A percentile compares a stretch with the other conserved stretches of the same genome.
Conservation (phyloP, 2,329 filamentous ascomycete species). For the Talaromyces sp. region DNA sequence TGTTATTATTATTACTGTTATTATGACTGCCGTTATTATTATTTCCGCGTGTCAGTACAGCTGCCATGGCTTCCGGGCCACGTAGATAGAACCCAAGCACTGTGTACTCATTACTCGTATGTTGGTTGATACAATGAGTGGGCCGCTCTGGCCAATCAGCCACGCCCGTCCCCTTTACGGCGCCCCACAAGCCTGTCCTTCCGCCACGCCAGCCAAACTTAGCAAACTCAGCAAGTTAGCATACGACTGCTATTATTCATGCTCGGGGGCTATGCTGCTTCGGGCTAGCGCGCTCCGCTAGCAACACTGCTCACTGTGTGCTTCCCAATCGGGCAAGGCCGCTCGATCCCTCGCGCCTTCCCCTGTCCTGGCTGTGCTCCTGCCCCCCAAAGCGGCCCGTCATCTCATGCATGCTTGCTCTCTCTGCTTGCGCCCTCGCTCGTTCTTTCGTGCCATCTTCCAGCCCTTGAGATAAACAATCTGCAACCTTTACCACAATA, state of each 20-base stretch:
- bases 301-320: not conserved
- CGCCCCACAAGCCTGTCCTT: slow-evolving; percentile 10
- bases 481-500: not conserved
- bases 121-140: too few relatives aligned
- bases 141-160: not conserved
- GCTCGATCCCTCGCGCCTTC: not conserved
- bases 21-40: too few relatives aligned
- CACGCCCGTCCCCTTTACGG: not conserved
- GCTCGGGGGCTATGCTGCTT: not conserved
- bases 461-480: not conserved
- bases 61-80: too few relatives aligned
- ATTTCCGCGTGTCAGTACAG: too few relatives aligned
- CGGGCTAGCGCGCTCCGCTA: not conserved
- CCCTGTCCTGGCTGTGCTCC: not conserved
- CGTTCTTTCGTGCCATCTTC: not conserved
- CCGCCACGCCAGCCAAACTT: not conserved
- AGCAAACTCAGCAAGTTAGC: not conserved
- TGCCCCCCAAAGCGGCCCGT: not conserved
- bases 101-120: too few relatives aligned
- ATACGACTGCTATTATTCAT: not conserved
- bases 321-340: not conserved
- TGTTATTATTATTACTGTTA: too few relatives aligned
- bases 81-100: too few relatives aligned
- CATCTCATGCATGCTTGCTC: not conserved
- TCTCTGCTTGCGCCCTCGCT: not conserved